These are phyloP conservation scores for Calocybe indica DNA, from an alignment of 768 basidiomycete species.

Conservation along the genomic window DNA sequence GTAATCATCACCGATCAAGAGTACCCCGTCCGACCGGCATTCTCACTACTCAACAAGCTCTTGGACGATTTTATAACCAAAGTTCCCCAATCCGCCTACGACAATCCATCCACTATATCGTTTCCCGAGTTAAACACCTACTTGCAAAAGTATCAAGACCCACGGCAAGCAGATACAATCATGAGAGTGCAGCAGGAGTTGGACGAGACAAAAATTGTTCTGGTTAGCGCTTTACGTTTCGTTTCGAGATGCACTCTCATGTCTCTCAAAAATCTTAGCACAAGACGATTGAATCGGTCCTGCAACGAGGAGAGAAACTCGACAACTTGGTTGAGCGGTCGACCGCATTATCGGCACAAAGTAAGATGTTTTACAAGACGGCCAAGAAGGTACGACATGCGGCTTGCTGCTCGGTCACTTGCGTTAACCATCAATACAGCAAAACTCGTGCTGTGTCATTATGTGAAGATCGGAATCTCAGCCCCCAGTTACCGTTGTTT, in stretches of 20 bases:
- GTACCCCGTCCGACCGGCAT: constrained; percentile 94
- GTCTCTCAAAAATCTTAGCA: constrained; percentile 48
- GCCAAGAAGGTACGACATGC: constrained; percentile 82
- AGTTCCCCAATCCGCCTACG: constrained; percentile 66
- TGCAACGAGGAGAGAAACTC: constrained; percentile 93
- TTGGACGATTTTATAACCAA: constrained; percentile 88
- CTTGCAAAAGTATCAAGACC: constrained; percentile 93
- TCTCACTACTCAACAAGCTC: constrained; percentile 88
- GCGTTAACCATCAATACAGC: constrained; percentile 38
- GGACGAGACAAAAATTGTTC: constrained; percentile 97
- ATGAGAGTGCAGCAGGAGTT: constrained; percentile 98
- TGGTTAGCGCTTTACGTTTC: constrained; percentile 47
- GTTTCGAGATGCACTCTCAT: not conserved
- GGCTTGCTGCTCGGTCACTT: not conserved
- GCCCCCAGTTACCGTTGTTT: not conserved
- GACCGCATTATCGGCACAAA: constrained; percentile 79
- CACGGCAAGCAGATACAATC: constrained; percentile 93
- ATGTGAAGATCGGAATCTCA: constrained; percentile 39
- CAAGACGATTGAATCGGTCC: constrained; percentile 97
- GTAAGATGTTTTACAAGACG: constrained; percentile 99
- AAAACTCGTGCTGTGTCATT: constrained; percentile 93
- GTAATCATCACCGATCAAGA: constrained; percentile 94
- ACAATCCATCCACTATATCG: constrained; percentile 59
- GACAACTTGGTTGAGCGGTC: constrained; percentile 95
- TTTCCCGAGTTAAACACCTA: constrained; percentile 77